Percentiles rank a stretch among this genome's conserved stretches.
Evolutionary conservation across 1,284 basidiomycete genomes (phyloP).

Genomic region (Austropuccinia psidii): DNA sequence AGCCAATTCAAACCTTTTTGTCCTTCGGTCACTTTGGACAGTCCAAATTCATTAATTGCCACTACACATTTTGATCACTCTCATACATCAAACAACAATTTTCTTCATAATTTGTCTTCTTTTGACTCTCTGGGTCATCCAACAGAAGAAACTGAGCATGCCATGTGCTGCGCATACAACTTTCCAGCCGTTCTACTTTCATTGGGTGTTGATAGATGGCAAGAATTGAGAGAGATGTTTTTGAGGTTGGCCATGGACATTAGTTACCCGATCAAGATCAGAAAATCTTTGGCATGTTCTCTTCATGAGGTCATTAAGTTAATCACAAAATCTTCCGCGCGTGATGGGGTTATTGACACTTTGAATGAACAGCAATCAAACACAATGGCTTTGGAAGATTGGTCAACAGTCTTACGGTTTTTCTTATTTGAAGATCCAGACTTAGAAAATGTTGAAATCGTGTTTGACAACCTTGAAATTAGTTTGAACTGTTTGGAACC

Average conservation of each 20-base stretch:
- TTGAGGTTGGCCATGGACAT: background rate
- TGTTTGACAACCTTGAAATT: slow-evolving; percentile 4
- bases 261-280: slow-evolving; percentile 7
- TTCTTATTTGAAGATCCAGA: slow-evolving; percentile 27
- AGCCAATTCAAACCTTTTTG: too few relatives aligned
- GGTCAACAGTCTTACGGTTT: slow-evolving; percentile 3
- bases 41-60: background rate
- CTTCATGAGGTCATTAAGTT: slow-evolving; percentile 23
- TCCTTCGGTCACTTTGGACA: too few relatives aligned
- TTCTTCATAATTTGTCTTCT: background rate
- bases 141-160: slow-evolving; percentile 12
- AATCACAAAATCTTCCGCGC: background rate
- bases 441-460: background rate
- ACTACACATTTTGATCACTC: too few relatives aligned
- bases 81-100: too few relatives aligned
- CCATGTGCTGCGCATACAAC: slow-evolving; percentile 27
- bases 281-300: slow-evolving; percentile 21
- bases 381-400: slow-evolving; percentile 4
- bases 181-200: slow-evolving; percentile 27
- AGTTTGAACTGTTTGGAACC: background rate
- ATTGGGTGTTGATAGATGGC: slow-evolving; percentile 21
- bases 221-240: slow-evolving; percentile 12
- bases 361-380: background rate
- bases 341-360: background rate
- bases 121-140: background rate